These are phyloP conservation scores for Amanita polypyramis DNA, from an alignment of 768 basidiomycete genomes.

Conservation along the genomic window DNA sequence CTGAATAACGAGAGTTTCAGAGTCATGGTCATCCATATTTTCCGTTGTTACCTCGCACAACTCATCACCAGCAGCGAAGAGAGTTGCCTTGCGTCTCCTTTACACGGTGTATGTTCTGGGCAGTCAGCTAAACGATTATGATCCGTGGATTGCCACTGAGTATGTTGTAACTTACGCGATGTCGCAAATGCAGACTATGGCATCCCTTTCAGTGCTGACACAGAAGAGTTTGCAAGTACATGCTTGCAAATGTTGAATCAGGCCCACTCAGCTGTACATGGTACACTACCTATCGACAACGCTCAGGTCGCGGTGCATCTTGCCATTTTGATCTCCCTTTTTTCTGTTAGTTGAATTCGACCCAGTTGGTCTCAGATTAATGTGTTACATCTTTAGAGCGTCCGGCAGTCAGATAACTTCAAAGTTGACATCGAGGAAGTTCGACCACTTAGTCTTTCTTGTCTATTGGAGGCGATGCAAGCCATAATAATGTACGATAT, in stretches of 20 bases:
- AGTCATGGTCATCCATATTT: conserved; percentile 40
- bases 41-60: conserved; percentile 34
- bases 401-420: neutral
- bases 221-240: conserved; percentile 6
- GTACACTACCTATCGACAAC: conserved; percentile 1
- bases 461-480: conserved; percentile 34
- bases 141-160: conserved; percentile 13
- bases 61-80: conserved; percentile 49
- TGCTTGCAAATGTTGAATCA: conserved; percentile 12
- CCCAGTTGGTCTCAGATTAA: neutral
- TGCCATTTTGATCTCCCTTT: conserved; percentile 32
- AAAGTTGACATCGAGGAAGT: neutral
- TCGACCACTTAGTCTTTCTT: conserved; percentile 32
- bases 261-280: conserved; percentile 9
- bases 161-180: neutral
- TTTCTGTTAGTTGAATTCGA: conserved; percentile 21
- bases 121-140: conserved; percentile 24
- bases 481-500: conserved; percentile 23
- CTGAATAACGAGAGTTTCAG: conserved; percentile 21
- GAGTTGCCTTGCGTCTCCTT: conserved; percentile 44
- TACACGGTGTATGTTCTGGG: conserved; percentile 46
- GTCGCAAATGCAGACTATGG: neutral
- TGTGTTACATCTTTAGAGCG: neutral
- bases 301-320: conserved; percentile 21
- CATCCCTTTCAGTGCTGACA: conserved; percentile 5